Base-by-base conservation (phyloP, 495 filamentous ascomycete species). In the Daldinia caldariorum region DNA sequence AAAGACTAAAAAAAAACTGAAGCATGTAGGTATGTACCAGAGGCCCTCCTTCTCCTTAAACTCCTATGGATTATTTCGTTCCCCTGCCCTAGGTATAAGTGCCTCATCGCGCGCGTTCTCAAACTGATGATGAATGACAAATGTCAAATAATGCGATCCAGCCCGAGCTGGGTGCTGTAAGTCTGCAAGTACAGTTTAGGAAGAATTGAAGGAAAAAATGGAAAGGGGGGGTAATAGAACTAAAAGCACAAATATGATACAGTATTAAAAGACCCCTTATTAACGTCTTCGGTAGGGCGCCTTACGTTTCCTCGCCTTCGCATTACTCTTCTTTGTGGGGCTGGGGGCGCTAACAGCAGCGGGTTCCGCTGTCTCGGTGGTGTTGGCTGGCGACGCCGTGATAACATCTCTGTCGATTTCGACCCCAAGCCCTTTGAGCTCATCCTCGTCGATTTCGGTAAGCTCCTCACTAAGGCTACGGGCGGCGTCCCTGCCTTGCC, bases 361-460 rank as follows among this genome's bases (percentile, higher is more conserved):
- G 43, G 43, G 43, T 54, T 75, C 75, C 32, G 64, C 67, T 10
- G 69, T 39, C 14, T 72, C 66, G 22, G 66, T 66, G 6, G 72
- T 72, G 16, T 77, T 73, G 3, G 76, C 74, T 0, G 79, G 77
- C 12, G 80, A 81, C 6, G 81, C 80, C 6, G 76, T 80, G 60
- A 83, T 79, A 58, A 77, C 80, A 39, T 76, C 74, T 58, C 81
- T 79, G 43, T 82, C 80, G 47, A 83, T 78, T 38, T 82, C 82
- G 45, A 80, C 77, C 37, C 79, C 81, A 14, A 84, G 77, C 73
- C 90, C 86, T 77, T 90, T 85, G 54, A 97, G 81, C 78, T 93
- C 91, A 16, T 94, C 93, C 53, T 96, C 94, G 61, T 94, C 93
- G 71, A 97, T 86, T 67, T 97, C 94, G 58, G 89, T 94, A 6